phyloP scores from a whole-genome alignment of 192 early-diverging fungal genomes.

The Geosiphon pyriformis region DNA sequence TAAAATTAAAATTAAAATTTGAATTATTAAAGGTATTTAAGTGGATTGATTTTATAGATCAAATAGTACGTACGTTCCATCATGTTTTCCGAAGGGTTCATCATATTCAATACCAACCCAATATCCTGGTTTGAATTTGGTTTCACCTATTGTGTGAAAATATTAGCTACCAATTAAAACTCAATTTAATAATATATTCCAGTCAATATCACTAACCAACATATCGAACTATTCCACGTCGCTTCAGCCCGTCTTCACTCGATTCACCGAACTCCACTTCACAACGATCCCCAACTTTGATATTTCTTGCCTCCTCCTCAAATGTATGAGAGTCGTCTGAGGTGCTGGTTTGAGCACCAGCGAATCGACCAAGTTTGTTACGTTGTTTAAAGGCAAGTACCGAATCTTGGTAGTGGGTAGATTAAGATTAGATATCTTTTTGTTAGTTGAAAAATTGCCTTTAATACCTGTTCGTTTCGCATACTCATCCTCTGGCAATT shows the following conservation, averaged over 20 bases:
- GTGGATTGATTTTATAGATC: neutral
- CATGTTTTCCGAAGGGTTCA: constrained; percentile 92
- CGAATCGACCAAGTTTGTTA: constrained; percentile 84
- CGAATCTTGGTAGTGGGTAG: constrained; percentile 64
- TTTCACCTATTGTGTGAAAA: constrained; percentile 35
- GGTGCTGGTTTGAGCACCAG: constrained; percentile 45
- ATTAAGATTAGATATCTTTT: too few relatives aligned
- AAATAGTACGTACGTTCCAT: constrained; percentile 53
- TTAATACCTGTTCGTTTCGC: constrained; percentile 62
- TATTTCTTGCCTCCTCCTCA: constrained; percentile 57
- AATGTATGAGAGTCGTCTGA: constrained; percentile 40
- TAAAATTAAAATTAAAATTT: neutral
- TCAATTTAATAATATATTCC: neutral
- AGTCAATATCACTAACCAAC: constrained; percentile 49
- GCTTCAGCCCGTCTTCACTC: constrained; percentile 36
- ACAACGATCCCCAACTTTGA: constrained; percentile 78
- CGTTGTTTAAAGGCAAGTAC: constrained; percentile 86
- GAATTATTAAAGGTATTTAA: neutral
- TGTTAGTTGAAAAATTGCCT: neutral
- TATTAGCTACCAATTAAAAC: neutral
- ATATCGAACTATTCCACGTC: constrained; percentile 62
- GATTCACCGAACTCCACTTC: constrained; percentile 60
- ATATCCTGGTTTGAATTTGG: constrained; percentile 75
- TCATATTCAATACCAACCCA: constrained; percentile 97
- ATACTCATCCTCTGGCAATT: constrained; percentile 86